Base-by-base conservation (phyloP, 352 stramenopile genomes). In the Pythium aquatile region DNA sequence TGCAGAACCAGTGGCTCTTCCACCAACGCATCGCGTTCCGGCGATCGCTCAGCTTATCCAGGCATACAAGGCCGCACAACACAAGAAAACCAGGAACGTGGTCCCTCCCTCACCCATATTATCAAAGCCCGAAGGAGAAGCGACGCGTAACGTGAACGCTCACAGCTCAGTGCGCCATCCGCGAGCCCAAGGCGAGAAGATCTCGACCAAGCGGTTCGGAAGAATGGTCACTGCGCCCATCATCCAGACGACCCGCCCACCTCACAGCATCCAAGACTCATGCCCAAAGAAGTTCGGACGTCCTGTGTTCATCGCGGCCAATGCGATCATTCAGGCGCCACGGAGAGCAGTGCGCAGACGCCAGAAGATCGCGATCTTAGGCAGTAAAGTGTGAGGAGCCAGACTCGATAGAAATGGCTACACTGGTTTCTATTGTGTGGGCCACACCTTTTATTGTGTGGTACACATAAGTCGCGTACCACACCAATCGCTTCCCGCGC, bases 401-500 rank as follows among this genome's bases (percentile, higher is more conserved):
- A 28, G 5, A 57, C 16, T 26, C 10, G 37, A 24, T 24, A 24
- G 20, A 58, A 26, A 52, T 64, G 58, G 58, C 46, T 64, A 52
- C 58, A 58, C 7, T 40, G 9, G n/a, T 1, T 44, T 28, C n/a
- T 51, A 52, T 67, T 24, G 24, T 57, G 61, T 67, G 53, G 16
- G 10, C n/a, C 29, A 61, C 54, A 62, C 39, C 11, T 49, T 14
- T 37, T 64, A 14, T 69, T 48, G 5, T 47, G 64, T 70, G 44
- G 40, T 39, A 24, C 64, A 66, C 64, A 56, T 47, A 32, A 70
- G 20, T 56, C 53, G n/a, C 1, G n/a, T 30, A 16, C 13, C 11
- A 20, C 35, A 29, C n/a, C 53, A 59, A 48, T 7, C 32, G 24
- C 26, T 70, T 65, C 57, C 64, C 64, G 64, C 57, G 39, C 58